phyloP scores from a whole-genome alignment of 805 yeast genomes.

The Kodamaea kakaduensis region DNA sequence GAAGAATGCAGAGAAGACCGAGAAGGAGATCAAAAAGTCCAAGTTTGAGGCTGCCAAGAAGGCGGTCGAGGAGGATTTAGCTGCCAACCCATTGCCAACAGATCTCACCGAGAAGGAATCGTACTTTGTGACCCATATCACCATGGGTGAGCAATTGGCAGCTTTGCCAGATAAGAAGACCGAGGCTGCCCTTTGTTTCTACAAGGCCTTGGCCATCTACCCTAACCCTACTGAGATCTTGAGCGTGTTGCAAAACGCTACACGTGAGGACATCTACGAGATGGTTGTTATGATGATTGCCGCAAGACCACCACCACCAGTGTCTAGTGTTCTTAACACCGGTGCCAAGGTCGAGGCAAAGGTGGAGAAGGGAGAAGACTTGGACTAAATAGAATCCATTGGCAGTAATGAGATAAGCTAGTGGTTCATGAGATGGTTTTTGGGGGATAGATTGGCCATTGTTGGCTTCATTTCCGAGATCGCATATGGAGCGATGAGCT shows the following conservation, averaged over 20 bases:
- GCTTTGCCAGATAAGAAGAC: conserved; percentile 62
- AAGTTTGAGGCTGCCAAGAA: conserved; percentile 58
- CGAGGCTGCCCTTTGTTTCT: conserved; percentile 85
- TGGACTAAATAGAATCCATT: conserved; percentile 29
- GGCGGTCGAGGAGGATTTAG: conserved; percentile 61
- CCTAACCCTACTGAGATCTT: conserved; percentile 93
- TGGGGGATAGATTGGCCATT: too few relatives aligned
- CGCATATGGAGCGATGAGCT: too few relatives aligned
- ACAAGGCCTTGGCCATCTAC: conserved; percentile 88
- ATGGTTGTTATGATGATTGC: conserved; percentile 85
- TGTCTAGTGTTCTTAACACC: conserved; percentile 53
- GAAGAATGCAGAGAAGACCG: conserved; percentile 48
- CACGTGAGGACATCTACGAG: conserved; percentile 80
- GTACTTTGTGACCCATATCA: conserved; percentile 78
- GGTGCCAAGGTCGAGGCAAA: conserved; percentile 21
- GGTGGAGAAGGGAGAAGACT: conserved; percentile 21
- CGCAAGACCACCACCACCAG: conserved; percentile 79
- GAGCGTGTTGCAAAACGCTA: conserved; percentile 83
- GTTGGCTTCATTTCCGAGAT: too few relatives aligned
- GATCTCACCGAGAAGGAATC: conserved; percentile 67
- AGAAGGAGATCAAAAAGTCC: conserved; percentile 57
- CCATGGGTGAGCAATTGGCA: conserved; percentile 78
- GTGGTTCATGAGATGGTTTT: too few relatives aligned
- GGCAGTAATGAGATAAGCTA: too few relatives aligned
- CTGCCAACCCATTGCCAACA: conserved; percentile 69